Conservation (phyloP, 1,139 yeast genomes). For the Candida dubliniensis region DNA sequence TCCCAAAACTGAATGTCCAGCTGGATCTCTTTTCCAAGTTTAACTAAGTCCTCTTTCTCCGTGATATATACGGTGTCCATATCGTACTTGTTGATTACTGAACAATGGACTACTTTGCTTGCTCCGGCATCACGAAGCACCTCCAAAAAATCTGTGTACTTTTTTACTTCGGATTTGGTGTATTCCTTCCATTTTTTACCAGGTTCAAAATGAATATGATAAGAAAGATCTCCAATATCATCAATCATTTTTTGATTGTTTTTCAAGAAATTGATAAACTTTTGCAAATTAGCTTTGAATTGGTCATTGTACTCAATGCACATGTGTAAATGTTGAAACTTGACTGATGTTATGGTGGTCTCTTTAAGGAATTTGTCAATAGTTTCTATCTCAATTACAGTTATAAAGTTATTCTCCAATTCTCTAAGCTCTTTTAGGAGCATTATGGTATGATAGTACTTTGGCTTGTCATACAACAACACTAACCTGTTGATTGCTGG, state of each 20-base stretch:
- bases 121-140: constrained; percentile 25
- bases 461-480: constrained; percentile 33
- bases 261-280: constrained; percentile 24
- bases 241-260: constrained; percentile 19
- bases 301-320: constrained; percentile 37
- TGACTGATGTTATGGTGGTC: constrained; percentile 15
- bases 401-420: constrained; percentile 20
- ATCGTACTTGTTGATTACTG: constrained; percentile 41
- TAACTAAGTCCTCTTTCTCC: constrained; percentile 33
- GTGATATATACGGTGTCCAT: constrained; percentile 36
- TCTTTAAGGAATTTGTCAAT: constrained; percentile 14
- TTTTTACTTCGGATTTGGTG: constrained; percentile 24
- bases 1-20: constrained; percentile 40
- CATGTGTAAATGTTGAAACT: constrained; percentile 32
- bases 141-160: constrained; percentile 28
- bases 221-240: constrained; percentile 28
- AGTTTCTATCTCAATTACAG: constrained; percentile 22
- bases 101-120: constrained; percentile 37
- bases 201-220: constrained; percentile 40
- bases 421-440: constrained; percentile 28
- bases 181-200: constrained; percentile 39
- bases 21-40: constrained; percentile 41
- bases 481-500: constrained; percentile 24
- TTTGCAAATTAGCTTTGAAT: constrained; percentile 25
- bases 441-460: constrained; percentile 29